Conservation (phyloP, 2,329 filamentous ascomycete genomes). For the Geosmithia putterillii region DNA sequence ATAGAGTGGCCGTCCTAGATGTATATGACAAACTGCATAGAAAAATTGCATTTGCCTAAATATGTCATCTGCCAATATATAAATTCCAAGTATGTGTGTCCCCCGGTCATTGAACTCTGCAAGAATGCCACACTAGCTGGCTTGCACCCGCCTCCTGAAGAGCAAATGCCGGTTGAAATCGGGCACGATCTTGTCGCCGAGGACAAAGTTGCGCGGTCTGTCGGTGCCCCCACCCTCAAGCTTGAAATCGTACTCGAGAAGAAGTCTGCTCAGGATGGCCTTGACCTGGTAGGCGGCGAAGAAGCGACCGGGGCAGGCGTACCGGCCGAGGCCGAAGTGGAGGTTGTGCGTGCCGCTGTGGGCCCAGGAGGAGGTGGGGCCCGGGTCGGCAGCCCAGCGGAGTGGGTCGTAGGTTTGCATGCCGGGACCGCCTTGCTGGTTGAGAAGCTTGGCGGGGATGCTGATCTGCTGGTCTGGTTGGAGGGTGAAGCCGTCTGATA, state of each 20-base stretch:
- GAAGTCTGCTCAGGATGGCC: conserved; percentile 13
- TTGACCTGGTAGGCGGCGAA: conserved; percentile 28
- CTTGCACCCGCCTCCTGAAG: not conserved
- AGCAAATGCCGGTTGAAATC: not conserved
- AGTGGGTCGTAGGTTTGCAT: conserved; percentile 22
- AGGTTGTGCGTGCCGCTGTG: conserved; percentile 30
- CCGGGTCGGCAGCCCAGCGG: conserved; percentile 32
- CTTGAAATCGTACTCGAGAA: conserved; percentile 16
- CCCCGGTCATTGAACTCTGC: too few species aligned
- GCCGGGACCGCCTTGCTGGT: conserved; percentile 24
- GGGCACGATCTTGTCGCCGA: not conserved
- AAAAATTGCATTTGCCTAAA: not conserved
- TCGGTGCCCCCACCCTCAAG: not conserved
- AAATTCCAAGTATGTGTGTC: too few species aligned
- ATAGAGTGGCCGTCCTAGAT: too few species aligned
- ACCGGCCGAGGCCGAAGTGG: conserved; percentile 25
- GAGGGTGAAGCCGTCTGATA: conserved; percentile 30
- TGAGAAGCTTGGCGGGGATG: conserved; percentile 8
- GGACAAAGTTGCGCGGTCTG: not conserved
- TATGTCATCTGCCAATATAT: too few species aligned
- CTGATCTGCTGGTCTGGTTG: conserved; percentile 15
- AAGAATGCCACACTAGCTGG: not conserved
- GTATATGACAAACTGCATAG: not conserved
- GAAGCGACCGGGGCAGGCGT: conserved; percentile 29
- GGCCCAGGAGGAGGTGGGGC: conserved; percentile 13